Base-by-base conservation (phyloP, 176 grass and related monocot species). In the Oryza glaberrima region DNA sequence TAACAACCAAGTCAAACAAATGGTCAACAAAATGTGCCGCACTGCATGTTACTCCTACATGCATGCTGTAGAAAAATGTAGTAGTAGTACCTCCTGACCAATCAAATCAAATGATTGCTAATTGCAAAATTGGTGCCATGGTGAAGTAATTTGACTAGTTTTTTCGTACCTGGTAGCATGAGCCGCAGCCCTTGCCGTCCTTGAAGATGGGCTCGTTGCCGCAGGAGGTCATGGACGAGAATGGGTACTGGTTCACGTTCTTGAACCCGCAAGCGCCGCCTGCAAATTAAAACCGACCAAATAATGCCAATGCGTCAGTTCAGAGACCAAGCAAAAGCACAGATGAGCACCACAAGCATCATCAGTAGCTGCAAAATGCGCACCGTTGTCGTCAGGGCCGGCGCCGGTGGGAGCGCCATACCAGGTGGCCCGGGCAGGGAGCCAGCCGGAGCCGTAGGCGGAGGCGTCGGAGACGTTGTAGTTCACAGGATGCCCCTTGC, bases 211-310 rank as follows among this genome's bases (percentile, higher is more conserved):
- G 78, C 77, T 85, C 30, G 70, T 88, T 94, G 68, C 92, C 92
- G 77, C 88, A 83, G 20, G 92, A 90, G 2, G 83, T 86, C 88
- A 94, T 91, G 58, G 86, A 67, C 44, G 65, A 69, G 88, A 94
- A 94, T 2, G 88, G 92, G 51, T 72, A 68, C 66, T 76, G 45
- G 79, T 88, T 88, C 15, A 88, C 89, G 3, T 83, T 64, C 77
- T 88, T 88, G 77, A 81, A 94, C 22, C 92, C 92, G 5, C 92
- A 91, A 11, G 87, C 92, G 5, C 92, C 92, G 69, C 88, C 92
- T 94, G 82, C 81, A 81, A 81, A 32, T 32, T 32, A 3, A 32
- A 0, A 80, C 48, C 69, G 46, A 67, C 23, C 68, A 52, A 47
- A 45, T 45, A 49, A 64, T 0, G 66, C 32, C 48, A 40, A 44